Evolutionary conservation across 2,329 filamentous ascomycete species (phyloP), one percentile per base, ranked within the genome.

Genomic region (Cadophora gregata): DNA sequence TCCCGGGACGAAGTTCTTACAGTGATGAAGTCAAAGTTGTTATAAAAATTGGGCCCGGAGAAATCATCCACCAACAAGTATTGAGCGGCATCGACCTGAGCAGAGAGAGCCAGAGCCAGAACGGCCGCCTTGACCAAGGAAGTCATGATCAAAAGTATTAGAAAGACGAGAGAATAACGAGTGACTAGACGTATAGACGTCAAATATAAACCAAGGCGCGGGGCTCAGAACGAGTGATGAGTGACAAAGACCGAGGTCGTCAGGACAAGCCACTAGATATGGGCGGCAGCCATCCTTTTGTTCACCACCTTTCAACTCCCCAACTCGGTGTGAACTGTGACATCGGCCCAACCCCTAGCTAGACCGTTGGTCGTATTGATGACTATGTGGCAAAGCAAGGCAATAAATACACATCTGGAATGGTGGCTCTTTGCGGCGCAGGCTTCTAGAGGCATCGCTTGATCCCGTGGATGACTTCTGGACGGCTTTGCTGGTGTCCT

Each of bases 1-100:
- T n/a, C 10, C 14, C 7, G n/a, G n/a, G n/a, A 8, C 33, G 21
- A 6, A 24, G 7, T 33, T 45, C 72, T 36, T 68, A 74, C 78
- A 62, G 76, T 80, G 77, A 83, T 87, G 78, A 88, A 88, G 67
- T 80, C 80, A 75, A 86, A 86, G 67, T 80, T 80, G 55, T 79
- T 79, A 55, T 84, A 75, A 47, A 85, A 76, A 51, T 78, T 75
- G 61, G 79, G 76, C 56, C 81, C 81, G 14, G 75, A 75, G 64
- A 81, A 84, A 27, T 80, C 63, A 55, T 74, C 72, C 12, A 42
- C 65, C 55, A 64, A 59, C 50, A 50, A 69, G 62, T 71, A 73
- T 50, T 64, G 56, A n/a, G 63, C 65, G 19, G 58, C 66, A 59
- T 48, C 60, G 16, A 61, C 70, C 38, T 51, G 59, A 21, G 61